A percentile compares a stretch with the other conserved stretches of the same genome.
Evolutionary conservation across 164 flowering plant genomes (phyloP).

Genomic region (Taxillus chinensis): DNA sequence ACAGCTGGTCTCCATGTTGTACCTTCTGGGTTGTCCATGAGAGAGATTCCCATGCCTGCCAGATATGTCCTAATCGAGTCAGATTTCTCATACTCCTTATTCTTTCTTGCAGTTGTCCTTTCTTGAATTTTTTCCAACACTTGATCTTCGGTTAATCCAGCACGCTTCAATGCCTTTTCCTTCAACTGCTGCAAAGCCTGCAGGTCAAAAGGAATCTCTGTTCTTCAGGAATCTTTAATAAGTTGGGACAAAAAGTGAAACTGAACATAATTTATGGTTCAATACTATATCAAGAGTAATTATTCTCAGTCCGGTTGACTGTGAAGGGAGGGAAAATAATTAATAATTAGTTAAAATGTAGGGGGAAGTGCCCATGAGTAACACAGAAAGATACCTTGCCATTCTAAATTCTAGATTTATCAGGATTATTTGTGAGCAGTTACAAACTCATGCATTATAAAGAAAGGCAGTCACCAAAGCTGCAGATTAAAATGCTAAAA

Average conservation of each 20-base stretch:
- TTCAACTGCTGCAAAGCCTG: conserved; percentile 71
- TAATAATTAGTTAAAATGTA: too few relatives aligned
- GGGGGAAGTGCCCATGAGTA: too few relatives aligned
- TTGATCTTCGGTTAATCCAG: conserved; percentile 59
- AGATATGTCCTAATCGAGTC: conserved; percentile 73
- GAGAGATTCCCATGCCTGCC: conserved; percentile 69
- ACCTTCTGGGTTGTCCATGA: conserved; percentile 88
- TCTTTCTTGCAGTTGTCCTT: conserved; percentile 59
- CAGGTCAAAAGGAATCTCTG: neutral
- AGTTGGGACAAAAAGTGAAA: too few relatives aligned
- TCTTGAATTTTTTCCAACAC: conserved; percentile 63
- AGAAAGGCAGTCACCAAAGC: neutral
- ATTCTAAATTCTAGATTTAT: too few relatives aligned
- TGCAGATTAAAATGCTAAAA: too few relatives aligned
- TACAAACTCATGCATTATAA: neutral
- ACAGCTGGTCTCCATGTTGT: conserved; percentile 91
- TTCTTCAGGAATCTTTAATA: neutral
- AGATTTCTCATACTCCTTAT: conserved; percentile 71
- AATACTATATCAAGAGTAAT: too few relatives aligned
- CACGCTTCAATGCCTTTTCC: conserved; percentile 77
- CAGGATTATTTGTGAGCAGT: neutral
- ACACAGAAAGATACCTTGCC: too few relatives aligned
- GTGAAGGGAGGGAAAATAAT: too few relatives aligned
- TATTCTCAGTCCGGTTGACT: too few relatives aligned
- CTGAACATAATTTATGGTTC: too few relatives aligned